Evolutionary conservation across 208 protist species (phyloP).

Genomic region (Trichomonas vaginalis): DNA sequence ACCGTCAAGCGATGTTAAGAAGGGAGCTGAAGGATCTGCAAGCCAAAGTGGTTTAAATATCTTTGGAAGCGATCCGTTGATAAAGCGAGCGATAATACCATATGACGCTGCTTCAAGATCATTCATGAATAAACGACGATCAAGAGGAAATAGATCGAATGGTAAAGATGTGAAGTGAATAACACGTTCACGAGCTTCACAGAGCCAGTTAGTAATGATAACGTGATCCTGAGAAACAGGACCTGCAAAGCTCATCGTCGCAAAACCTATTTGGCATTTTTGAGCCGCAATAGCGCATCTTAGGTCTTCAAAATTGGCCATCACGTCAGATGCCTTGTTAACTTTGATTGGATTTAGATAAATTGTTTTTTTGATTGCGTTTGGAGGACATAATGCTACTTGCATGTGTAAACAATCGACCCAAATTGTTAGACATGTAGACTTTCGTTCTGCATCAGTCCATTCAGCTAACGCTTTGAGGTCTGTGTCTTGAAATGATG

Average conservation of each 20-base stretch:
- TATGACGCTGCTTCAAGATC: background rate
- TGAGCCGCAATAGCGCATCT: background rate
- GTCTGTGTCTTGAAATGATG: conserved; percentile 1
- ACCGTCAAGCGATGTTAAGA: background rate
- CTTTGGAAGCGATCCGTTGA: background rate
- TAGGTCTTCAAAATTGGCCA: background rate
- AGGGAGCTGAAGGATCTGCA: background rate
- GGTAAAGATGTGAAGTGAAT: conserved; percentile 6
- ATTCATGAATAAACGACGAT: background rate
- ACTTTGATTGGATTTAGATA: background rate
- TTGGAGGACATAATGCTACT: background rate
- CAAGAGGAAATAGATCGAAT: background rate
- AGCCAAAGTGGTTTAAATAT: background rate
- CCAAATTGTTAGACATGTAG: background rate
- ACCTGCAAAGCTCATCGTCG: background rate
- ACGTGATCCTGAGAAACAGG: background rate
- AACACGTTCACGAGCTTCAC: background rate
- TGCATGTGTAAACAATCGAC: background rate
- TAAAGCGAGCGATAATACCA: background rate
- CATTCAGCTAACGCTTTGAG: background rate
- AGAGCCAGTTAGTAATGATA: background rate
- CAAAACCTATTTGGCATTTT: background rate
- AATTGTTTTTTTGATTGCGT: background rate
- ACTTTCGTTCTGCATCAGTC: background rate
- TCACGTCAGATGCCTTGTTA: background rate